A percentile compares a stretch with the other conserved stretches of the same genome.
phyloP scores from a whole-genome alignment of 345 rosid genomes.

The Eutrema yunnanense region DNA sequence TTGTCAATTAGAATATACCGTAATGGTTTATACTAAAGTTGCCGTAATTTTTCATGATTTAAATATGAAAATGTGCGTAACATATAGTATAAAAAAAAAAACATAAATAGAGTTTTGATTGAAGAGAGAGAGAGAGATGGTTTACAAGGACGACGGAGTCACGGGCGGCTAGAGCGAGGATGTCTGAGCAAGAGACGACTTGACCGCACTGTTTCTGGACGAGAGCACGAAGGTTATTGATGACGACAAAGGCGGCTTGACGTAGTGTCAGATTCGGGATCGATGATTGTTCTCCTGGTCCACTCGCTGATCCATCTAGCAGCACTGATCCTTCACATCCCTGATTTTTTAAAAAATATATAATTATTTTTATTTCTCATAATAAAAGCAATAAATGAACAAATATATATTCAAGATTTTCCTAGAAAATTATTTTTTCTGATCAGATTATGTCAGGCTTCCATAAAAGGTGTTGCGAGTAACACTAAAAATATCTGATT shows the following conservation, averaged over 20 bases:
- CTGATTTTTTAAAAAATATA: slow-evolving; percentile 21
- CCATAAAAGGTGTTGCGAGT: background rate
- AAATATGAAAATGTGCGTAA: background rate
- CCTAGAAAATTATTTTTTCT: background rate
- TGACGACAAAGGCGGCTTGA: slow-evolving; percentile 34
- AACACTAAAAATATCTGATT: background rate
- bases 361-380: background rate
- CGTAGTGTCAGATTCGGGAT: slow-evolving; percentile 48
- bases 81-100: background rate
- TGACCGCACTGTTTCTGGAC: slow-evolving; percentile 39
- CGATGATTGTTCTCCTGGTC: slow-evolving; percentile 76
- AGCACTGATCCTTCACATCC: slow-evolving; percentile 88
- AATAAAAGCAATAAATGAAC: background rate
- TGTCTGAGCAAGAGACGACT: slow-evolving; percentile 48
- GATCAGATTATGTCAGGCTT: background rate
- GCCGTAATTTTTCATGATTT: background rate
- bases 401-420: background rate
- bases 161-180: slow-evolving; percentile 46
- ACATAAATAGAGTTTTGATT: background rate
- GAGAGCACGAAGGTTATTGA: slow-evolving; percentile 35
- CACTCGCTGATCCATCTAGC: slow-evolving; percentile 72
- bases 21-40: background rate
- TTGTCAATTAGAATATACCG: background rate
- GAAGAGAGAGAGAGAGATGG: background rate
- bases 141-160: slow-evolving; percentile 40